Evolutionary conservation across 1,139 yeast genomes (phyloP), one percentile per base, ranked within the genome.

Genomic region (Kodamaea sp.): DNA sequence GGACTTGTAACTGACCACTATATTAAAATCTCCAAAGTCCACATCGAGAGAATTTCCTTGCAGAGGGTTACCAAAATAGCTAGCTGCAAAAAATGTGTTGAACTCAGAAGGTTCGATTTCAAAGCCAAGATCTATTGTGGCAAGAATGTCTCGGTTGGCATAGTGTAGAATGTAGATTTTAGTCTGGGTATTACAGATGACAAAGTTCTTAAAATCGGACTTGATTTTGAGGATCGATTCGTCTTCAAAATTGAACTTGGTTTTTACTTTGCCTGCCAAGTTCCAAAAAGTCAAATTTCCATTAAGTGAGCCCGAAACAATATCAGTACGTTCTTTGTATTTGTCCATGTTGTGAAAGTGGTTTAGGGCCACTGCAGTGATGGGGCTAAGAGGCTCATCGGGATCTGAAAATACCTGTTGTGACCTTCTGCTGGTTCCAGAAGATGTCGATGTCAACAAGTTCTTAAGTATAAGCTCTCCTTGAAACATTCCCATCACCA

Each of bases 21-120:
- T 51, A 38, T 64, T 63, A 29, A 54, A 51, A 15, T 73, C 78
- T 1, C 78, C 83, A 48, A 73, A 78, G 55, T 83, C 90, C 20
- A 77, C 74, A 31, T 66, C 63, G 38, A 72, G 25, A 11, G 32
- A 34, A 31, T 46, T 46, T 7, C 35, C 28, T 2, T 29, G 27
- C 4, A 30, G 23, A 4, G 46, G 44, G 10, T 29, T 36, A 10
- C 46, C 46, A 26, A 34, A 44, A 16, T 27, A 12, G 15, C 34
- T 31, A 19, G 29, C 18, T 5, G 34, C 31, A 12, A 29, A 22
- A 20, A 39, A 33, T 15, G 16, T n/a, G 4, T 43, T 34, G 3
- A 34, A 40, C 8, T 39, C 41, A 3, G 35, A 24, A 10, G 46
- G 33, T 8, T 31, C 32, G 15, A 50, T 14, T 7, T 28, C 35